These are phyloP conservation scores for Heliamphora pulchella DNA, from an alignment of 179 eudicot genomes.

Conservation along the genomic window DNA sequence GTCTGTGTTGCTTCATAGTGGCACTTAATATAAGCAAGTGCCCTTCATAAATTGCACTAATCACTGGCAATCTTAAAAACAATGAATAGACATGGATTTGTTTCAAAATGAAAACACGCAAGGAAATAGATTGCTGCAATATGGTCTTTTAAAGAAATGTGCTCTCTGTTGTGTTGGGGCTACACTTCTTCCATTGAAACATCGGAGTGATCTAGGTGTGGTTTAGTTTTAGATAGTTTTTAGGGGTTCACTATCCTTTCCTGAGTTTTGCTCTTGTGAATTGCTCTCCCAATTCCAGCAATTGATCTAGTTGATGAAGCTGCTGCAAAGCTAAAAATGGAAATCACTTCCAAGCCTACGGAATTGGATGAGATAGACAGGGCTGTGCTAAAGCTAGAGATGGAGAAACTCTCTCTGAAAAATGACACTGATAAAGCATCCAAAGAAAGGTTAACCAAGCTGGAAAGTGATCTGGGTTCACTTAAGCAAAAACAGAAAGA, in stretches of 20 bases:
- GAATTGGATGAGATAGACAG: constrained; percentile 92
- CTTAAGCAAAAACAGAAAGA: constrained; percentile 75
- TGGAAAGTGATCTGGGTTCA: constrained; percentile 60
- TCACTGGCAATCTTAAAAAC: background rate
- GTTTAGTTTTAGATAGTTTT: background rate
- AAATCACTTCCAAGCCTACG: constrained; percentile 95
- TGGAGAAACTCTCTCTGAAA: constrained; percentile 88
- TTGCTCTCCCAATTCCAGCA: constrained; percentile 39
- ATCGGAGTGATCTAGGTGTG: background rate
- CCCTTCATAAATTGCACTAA: background rate
- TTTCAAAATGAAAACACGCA: background rate
- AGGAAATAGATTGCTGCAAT: background rate
- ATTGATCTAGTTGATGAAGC: constrained; percentile 98
- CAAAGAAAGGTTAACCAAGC: constrained; percentile 72
- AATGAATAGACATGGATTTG: constrained; percentile 4
- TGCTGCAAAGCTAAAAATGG: constrained; percentile 98
- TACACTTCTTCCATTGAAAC: background rate
- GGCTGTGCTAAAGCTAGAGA: constrained; percentile 80
- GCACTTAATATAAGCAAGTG: background rate
- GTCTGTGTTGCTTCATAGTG: no score
- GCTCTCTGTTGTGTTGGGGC: background rate
- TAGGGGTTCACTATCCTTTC: background rate
- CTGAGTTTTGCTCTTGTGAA: background rate
- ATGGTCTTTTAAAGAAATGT: background rate
- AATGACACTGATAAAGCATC: constrained; percentile 89